Base-by-base conservation (phyloP, 139 green algal species). In the Coelastrella sp. region DNA sequence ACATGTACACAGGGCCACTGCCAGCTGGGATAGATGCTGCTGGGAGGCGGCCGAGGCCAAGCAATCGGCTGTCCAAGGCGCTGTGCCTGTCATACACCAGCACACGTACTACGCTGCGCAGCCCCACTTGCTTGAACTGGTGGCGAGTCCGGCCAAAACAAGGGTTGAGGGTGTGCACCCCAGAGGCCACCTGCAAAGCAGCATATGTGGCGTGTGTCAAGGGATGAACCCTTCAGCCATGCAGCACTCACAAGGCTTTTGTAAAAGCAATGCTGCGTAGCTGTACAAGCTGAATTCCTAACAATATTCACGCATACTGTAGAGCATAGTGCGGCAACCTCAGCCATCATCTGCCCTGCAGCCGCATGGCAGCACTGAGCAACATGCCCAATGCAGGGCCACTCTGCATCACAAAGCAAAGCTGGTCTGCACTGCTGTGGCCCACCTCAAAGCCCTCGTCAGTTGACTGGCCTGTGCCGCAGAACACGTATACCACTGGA, bases 1-100 rank as follows among this genome's bases (percentile, higher is more conserved):
- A 98, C 86, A 97, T 92, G 82, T 97, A 98, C 7, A 95, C 22
- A 2, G 96, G 96, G 54, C 93, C 90, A 47, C 89, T 93, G 47
- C 82, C 59, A 57, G 83, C 84, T 8, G 92, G 92, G 4, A 94
- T 89, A 66, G 90, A 77, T 3, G 91, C 91, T n/a, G 91, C 87
- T 5, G 84, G 90, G 13, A 95, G 66, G 56, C 5, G 17, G 4
- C 65, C 83, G 6, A 59, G 16, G 66, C 91, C 91, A 59, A 93
- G 56, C 61, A 87, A 79, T 22, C 83, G 57, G 32, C 68, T 77
- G 83, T 79, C 80, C 73, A 92, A 75, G 11, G 66, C 77, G n/a
- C 88, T 87, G 68, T 58, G 88, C 20, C 88, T 66, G 80, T 88
- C 80, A 54, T 82, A 84, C n/a, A 88, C 57, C 61, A 85, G 58